Conservation (phyloP, 202 grass and related monocot species). For the Schoenoplectus tabernaemontani region DNA sequence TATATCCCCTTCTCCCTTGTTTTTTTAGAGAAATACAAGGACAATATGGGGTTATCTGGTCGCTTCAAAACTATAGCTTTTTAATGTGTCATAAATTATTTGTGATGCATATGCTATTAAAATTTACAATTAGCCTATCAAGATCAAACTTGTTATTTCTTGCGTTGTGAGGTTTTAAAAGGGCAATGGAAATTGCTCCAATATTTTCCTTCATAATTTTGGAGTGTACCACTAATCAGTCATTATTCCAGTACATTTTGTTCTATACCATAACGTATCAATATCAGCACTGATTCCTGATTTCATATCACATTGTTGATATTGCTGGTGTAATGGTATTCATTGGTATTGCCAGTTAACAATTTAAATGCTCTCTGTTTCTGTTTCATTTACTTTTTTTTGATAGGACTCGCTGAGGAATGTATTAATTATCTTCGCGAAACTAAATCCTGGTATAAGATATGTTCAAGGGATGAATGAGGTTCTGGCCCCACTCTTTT, state of each 20-base stretch:
- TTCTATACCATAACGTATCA: neutral
- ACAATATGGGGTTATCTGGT: neutral
- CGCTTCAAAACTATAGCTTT: neutral
- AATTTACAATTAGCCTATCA: too few relatives aligned
- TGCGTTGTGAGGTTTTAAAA: neutral
- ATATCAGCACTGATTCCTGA: neutral
- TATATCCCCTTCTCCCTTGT: neutral
- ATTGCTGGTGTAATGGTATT: neutral
- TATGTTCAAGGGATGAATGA: conserved; percentile 99
- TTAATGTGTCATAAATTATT: neutral
- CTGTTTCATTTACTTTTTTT: conserved; percentile 17
- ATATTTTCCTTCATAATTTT: neutral
- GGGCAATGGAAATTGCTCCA: neutral
- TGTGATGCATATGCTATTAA: neutral
- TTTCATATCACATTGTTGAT: neutral
- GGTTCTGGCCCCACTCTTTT: conserved; percentile 73
- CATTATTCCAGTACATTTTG: conserved; percentile 1
- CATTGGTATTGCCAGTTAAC: neutral
- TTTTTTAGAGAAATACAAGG: neutral
- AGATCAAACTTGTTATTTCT: neutral
- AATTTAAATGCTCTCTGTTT: conserved; percentile 9
- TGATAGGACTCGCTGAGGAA: conserved; percentile 65
- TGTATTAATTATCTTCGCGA: conserved; percentile 70
- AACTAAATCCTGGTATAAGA: conserved; percentile 82
- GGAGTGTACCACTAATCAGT: neutral